These are phyloP conservation scores for Amylostereum areolatum DNA, from an alignment of 1,284 basidiomycete genomes.

Conservation along the genomic window DNA sequence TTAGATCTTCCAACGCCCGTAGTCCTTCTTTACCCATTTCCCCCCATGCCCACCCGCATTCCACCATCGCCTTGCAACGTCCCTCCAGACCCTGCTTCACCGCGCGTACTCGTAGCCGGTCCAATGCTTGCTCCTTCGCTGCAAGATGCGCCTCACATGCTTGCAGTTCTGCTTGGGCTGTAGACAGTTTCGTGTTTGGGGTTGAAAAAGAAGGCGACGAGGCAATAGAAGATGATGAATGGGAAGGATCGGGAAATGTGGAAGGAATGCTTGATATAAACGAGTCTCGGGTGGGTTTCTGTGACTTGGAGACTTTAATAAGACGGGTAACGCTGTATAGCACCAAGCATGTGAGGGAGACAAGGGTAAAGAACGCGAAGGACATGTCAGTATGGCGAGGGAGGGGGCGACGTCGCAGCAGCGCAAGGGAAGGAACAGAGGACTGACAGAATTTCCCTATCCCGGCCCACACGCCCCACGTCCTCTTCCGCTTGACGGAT, in stretches of 20 bases:
- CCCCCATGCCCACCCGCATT: constrained; percentile 61
- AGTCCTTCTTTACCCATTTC: constrained; percentile 59
- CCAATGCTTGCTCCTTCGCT: constrained; percentile 58
- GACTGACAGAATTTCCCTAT: constrained; percentile 73
- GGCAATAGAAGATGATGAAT: constrained; percentile 27
- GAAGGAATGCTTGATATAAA: constrained; percentile 26
- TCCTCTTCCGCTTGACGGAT: constrained; percentile 58
- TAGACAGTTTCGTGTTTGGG: constrained; percentile 43
- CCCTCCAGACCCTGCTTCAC: constrained; percentile 55
- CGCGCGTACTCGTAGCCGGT: constrained; percentile 40
- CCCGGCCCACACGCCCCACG: constrained; percentile 58
- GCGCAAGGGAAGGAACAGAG: neutral
- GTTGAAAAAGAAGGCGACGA: constrained; percentile 28
- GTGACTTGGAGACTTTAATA: constrained; percentile 65
- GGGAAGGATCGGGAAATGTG: constrained; percentile 26
- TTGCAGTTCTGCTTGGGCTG: constrained; percentile 68
- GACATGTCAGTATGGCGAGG: neutral
- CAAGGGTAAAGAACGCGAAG: neutral
- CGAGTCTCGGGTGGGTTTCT: constrained; percentile 42
- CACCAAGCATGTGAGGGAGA: constrained; percentile 1
- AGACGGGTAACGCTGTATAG: constrained; percentile 64
- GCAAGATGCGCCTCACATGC: constrained; percentile 72
- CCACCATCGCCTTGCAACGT: constrained; percentile 56
- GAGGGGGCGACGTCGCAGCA: neutral
- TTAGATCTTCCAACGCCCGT: constrained; percentile 29